Base-by-base conservation (phyloP, 2,329 filamentous ascomycete genomes). In the Fusarium bactridioides region DNA sequence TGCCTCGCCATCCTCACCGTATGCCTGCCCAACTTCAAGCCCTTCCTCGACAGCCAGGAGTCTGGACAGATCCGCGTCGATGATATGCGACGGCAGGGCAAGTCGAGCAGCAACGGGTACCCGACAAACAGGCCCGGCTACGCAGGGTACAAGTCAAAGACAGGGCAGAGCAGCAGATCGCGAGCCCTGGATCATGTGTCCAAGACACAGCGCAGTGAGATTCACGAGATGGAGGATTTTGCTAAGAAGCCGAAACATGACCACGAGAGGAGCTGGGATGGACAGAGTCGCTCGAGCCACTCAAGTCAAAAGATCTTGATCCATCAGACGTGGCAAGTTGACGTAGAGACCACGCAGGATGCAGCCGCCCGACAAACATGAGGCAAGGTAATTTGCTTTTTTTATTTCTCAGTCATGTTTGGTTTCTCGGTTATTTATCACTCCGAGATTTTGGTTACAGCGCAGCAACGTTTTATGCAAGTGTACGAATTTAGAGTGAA, bases 271-370 rank as follows among this genome's bases (percentile, higher is more conserved):
- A 61, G 35, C 44, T 72, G 70, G 70, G 70, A 73, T 51, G 61
- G 45, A 2, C 70, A 73, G 29, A 76, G 74, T 54, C 74, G 66
- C 21, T 76, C 67, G 21, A 77, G 75, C 35, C 72, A 77, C 33
- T 74, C 76, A 12, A 79, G 77, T 37, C 77, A 79, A 29, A 79
- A 73, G 44, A 78, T 79, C 50, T 63, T 79, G 16, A 77, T 79
- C 38, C 73, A 79, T 11, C 76, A 77, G 61, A 76, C 76, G 23
- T 79, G 77, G 77, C 69, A 77, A 19, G 75, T 79, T 9, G 77
- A 79, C n/a, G 53, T 77, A 29, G 67, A 79, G 64, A 74, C 54
- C 21, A 64, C 70, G 57, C 57, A 66, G 13, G 65, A 65, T 18
- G 57, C 48, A 29, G 35, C n/a, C 10, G 8, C 43, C 19, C 45